phyloP scores from a whole-genome alignment of 257 asterid species.

The Schizonepeta tenuifolia region DNA sequence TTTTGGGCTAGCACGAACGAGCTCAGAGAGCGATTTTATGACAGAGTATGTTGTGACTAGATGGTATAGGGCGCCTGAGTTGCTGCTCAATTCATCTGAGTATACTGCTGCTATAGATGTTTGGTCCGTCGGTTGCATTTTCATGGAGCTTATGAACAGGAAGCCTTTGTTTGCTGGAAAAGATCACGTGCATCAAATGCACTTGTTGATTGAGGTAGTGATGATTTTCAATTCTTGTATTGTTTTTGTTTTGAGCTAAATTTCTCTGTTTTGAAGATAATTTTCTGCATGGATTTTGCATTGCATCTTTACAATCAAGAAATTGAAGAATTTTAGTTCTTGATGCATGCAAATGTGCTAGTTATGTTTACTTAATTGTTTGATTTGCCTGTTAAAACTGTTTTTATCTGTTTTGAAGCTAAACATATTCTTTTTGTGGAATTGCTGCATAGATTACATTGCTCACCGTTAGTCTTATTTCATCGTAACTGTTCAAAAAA shows the following conservation, averaged over 20 bases:
- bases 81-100: constrained; percentile 82
- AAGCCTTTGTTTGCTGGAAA: constrained; percentile 93
- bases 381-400: background rate
- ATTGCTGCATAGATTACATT: background rate
- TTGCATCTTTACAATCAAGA: background rate
- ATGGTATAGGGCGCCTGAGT: constrained; percentile 99
- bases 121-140: constrained; percentile 98
- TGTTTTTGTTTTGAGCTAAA: background rate
- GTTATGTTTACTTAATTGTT: background rate
- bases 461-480: background rate
- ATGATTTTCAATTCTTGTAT: background rate
- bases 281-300: background rate
- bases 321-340: background rate
- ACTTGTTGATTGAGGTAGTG: constrained; percentile 65
- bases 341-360: background rate
- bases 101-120: constrained; percentile 89
- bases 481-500: background rate
- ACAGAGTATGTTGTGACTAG: constrained; percentile 98
- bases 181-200: constrained; percentile 98
- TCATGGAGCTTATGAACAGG: constrained; percentile 94
- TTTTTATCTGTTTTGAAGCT: background rate
- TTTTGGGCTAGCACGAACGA: constrained; percentile 94
- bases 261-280: background rate
- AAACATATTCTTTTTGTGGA: background rate
- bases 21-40: constrained; percentile 81